Conservation (phyloP, 176 grass and related monocot species). For the Miscanthus lutarioriparius region DNA sequence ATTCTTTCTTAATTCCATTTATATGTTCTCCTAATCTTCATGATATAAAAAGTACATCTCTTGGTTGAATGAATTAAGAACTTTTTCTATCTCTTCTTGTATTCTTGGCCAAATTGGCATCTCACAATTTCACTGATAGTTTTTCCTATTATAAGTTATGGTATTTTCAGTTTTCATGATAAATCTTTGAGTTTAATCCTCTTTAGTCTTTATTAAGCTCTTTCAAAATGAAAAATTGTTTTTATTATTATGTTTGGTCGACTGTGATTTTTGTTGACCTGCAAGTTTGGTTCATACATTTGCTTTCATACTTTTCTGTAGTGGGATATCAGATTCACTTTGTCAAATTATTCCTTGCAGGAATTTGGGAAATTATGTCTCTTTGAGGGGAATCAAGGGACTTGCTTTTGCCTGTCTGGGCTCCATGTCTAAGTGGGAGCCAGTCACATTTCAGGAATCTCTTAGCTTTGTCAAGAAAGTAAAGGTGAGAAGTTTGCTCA, state of each 20-base stretch:
- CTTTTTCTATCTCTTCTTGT: neutral
- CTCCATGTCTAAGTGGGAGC: conserved; percentile 49
- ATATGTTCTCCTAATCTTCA: neutral
- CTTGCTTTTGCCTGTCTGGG: conserved; percentile 18
- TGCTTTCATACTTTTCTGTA: conserved; percentile 3
- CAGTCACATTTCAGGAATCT: conserved; percentile 67
- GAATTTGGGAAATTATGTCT: conserved; percentile 34
- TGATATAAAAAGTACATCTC: neutral
- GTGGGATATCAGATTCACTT: conserved; percentile 13
- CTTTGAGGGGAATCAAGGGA: conserved; percentile 39
- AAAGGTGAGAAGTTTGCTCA: conserved; percentile 47
- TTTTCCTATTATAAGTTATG: neutral
- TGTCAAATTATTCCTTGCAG: conserved; percentile 40
- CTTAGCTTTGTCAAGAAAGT: conserved; percentile 70
- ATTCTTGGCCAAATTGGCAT: neutral
- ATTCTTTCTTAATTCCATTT: neutral
- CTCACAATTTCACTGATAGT: neutral
- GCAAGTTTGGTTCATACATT: conserved; percentile 13
- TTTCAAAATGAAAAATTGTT: neutral
- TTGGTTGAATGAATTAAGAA: neutral
- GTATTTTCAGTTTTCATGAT: neutral
- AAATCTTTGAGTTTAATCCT: neutral
- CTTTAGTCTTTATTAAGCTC: neutral
- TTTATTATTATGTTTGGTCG: neutral
- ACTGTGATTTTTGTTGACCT: neutral